Conservation (phyloP, 2,329 filamentous ascomycete genomes). For the Fusarium piperis region DNA sequence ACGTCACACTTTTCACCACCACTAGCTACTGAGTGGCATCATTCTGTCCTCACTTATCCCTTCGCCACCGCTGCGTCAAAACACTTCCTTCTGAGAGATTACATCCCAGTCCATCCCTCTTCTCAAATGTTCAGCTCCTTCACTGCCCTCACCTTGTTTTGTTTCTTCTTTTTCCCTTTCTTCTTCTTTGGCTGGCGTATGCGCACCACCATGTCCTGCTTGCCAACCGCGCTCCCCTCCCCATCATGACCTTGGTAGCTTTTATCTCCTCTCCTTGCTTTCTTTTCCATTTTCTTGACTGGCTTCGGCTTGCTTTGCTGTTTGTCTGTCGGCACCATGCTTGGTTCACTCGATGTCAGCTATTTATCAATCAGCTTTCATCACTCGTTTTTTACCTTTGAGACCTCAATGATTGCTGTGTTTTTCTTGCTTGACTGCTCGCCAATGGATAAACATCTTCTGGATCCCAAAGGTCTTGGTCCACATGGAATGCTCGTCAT, state of each 20-base stretch:
- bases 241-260: background rate
- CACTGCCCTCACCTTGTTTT: background rate
- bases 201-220: background rate
- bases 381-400: background rate
- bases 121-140: background rate
- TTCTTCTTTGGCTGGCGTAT: background rate
- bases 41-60: background rate
- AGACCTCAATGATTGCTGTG: background rate
- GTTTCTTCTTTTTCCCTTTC: background rate
- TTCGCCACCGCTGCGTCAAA: background rate
- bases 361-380: background rate
- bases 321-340: background rate
- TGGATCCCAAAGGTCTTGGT: background rate
- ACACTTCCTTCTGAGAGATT: background rate
- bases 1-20: background rate
- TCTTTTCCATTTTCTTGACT: background rate
- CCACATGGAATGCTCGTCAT: background rate
- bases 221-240: background rate
- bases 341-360: background rate
- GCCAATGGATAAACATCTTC: background rate
- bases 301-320: background rate
- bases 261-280: background rate
- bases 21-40: background rate
- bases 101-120: background rate
- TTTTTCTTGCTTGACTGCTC: background rate